Base-by-base conservation (phyloP, 1,284 basidiomycete genomes). In the Marasmius tenuissimus region DNA sequence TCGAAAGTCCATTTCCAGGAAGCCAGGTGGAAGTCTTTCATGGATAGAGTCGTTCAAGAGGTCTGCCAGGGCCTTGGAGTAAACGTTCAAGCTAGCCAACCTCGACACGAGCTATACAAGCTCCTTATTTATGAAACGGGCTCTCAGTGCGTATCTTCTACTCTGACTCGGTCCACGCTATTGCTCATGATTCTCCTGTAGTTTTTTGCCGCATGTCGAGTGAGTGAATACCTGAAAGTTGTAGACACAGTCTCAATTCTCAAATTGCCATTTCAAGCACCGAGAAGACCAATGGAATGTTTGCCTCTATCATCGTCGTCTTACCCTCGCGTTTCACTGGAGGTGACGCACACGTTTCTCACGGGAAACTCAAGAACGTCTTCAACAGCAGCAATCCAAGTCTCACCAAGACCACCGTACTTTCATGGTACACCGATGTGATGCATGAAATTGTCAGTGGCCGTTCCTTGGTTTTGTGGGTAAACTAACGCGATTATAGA, bases 371-470 rank as follows among this genome's bases (percentile, higher is more conserved):
- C 67, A 6, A 64, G 72, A 54, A 65, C 69, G 5, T 70, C 78
- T 64, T 76, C 81, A 64, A 67, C 73, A 22, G 67, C 75, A 6
- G 34, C 62, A 1, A 61, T 67, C 45, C 76, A 75, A 37, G 57
- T 70, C 0, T 61, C 68, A 4, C 65, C 68, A 6, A 34, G 12
- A 79, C 77, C 0, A 69, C 75, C 1, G 71, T 81, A 7, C 67
- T 83, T 6, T 74, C 81, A 0, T 83, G 81, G 80, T 84, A 81
- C 62, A 80, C 79, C 5, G 79, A 81, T 60, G 81, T 81, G 39
- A 67, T 68, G 22, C 78, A 81, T 60, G 77, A 79, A 67, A 73
- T 83, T 56, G 52, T 38, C 4, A 27, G 50, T 42, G 18, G 34
- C 33, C 34, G 3, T 53, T 10, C 9, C 50, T 52, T 33, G 7